Evolutionary conservation across 768 basidiomycete species (phyloP).

Genomic region (Mycena floridula): DNA sequence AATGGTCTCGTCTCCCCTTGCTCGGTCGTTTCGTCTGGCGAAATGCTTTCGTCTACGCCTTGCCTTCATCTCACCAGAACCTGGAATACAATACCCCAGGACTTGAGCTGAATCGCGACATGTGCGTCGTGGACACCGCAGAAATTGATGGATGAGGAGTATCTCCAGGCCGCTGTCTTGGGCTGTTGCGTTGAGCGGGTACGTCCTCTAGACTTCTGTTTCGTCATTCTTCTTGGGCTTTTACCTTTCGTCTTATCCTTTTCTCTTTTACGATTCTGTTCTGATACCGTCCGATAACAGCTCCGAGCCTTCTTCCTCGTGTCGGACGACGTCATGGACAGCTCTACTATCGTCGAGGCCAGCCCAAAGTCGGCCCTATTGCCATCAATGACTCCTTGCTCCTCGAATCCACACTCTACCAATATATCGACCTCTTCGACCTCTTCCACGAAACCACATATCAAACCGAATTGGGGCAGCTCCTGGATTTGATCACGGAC

Average conservation of each 20-base stretch:
- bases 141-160: slow-evolving; percentile 89
- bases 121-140: slow-evolving; percentile 91
- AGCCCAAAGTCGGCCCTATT: slow-evolving; percentile 67
- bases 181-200: slow-evolving; percentile 97
- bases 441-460: slow-evolving; percentile 86
- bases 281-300: too few relatives aligned
- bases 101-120: slow-evolving; percentile 91
- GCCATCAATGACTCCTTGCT: slow-evolving; percentile 97
- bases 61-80: slow-evolving; percentile 47
- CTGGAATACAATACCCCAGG: slow-evolving; percentile 91
- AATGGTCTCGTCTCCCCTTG: too few relatives aligned
- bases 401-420: slow-evolving; percentile 92
- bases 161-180: slow-evolving; percentile 79
- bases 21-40: too few relatives aligned
- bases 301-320: slow-evolving; percentile 98
- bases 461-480: slow-evolving; percentile 93
- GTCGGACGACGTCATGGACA: slow-evolving; percentile 96
- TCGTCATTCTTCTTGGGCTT: background rate
- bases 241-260: too few relatives aligned
- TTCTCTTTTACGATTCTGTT: too few relatives aligned
- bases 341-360: slow-evolving; percentile 91
- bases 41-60: too few relatives aligned
- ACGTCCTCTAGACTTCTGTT: slow-evolving; percentile 22
- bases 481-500: slow-evolving; percentile 93
- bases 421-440: slow-evolving; percentile 86